A percentile compares a stretch with the other conserved stretches of the same genome.
These are phyloP conservation scores for Dispira simplex DNA, from an alignment of 192 early-diverging fungal genomes.

Conservation along the genomic window DNA sequence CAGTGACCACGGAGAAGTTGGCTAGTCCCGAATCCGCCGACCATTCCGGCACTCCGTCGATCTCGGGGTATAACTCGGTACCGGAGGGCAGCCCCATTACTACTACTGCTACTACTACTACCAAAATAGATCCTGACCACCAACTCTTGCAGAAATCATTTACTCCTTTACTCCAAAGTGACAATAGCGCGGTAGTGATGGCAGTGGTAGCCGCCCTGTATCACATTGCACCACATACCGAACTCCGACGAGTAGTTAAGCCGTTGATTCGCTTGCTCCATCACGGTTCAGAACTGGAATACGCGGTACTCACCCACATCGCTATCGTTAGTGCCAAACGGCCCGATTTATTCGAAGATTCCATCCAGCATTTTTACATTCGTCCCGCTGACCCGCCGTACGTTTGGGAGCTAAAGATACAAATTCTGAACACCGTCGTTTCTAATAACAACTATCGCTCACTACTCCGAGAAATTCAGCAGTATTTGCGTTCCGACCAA, in stretches of 20 bases:
- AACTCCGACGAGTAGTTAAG: conserved; percentile 38
- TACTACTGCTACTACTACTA: not conserved
- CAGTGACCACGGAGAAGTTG: no score
- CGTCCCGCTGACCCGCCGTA: conserved; percentile 60
- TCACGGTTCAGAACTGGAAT: conserved; percentile 58
- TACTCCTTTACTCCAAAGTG: conserved; percentile 59
- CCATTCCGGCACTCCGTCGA: not conserved
- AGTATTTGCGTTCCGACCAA: conserved; percentile 26
- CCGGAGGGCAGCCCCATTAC: not conserved
- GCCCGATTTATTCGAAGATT: conserved; percentile 53
- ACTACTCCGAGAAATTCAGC: conserved; percentile 58
- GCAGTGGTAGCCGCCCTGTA: conserved; percentile 47
- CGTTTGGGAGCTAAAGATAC: conserved; percentile 69
- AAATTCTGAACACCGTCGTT: conserved; percentile 58
- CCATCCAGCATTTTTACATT: conserved; percentile 68
- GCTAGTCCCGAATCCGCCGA: not conserved
- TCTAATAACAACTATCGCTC: conserved; percentile 45
- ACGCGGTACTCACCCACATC: conserved; percentile 62
- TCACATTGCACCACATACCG: conserved; percentile 40
- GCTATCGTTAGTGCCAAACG: conserved; percentile 47
- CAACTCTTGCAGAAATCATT: conserved; percentile 47
- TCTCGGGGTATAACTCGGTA: not conserved
- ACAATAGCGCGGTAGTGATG: conserved; percentile 71
- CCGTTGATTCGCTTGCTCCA: conserved; percentile 66
- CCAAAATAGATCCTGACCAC: conserved; percentile 63